phyloP scores from a whole-genome alignment of 441 rosid genomes.

The Populus trichocarpa region DNA sequence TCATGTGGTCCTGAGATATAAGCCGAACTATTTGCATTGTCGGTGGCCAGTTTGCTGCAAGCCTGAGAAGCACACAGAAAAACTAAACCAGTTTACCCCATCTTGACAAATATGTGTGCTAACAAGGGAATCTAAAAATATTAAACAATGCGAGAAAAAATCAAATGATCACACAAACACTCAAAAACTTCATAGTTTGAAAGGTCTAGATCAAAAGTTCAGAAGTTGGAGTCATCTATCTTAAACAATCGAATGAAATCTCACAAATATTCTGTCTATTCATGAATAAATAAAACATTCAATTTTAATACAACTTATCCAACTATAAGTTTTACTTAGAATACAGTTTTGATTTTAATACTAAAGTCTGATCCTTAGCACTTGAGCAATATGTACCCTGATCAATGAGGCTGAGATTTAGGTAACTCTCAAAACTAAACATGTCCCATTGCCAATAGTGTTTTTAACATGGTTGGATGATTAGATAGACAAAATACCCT shows the following conservation, averaged over 20 bases:
- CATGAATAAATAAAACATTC: not conserved
- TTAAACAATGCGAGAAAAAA: not conserved
- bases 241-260: not conserved
- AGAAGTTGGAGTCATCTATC: not conserved
- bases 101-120: not conserved
- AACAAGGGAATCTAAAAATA: not conserved
- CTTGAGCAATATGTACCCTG: not conserved
- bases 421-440: conserved; percentile 6
- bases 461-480: not conserved
- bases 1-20: conserved; percentile 97
- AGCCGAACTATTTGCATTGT: conserved; percentile 97
- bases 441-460: not conserved
- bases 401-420: not conserved
- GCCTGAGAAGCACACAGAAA: conserved; percentile 50
- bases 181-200: not conserved
- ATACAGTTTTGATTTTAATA: not conserved
- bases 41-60: conserved; percentile 97
- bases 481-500: not conserved
- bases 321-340: not conserved
- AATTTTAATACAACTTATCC: not conserved
- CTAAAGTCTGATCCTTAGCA: not conserved
- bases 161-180: not conserved
- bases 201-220: not conserved
- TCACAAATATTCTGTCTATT: not conserved
- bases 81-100: conserved; percentile 15